Base-by-base conservation (phyloP, 2,329 filamentous ascomycete genomes). In the Aspergillus tubingensis region DNA sequence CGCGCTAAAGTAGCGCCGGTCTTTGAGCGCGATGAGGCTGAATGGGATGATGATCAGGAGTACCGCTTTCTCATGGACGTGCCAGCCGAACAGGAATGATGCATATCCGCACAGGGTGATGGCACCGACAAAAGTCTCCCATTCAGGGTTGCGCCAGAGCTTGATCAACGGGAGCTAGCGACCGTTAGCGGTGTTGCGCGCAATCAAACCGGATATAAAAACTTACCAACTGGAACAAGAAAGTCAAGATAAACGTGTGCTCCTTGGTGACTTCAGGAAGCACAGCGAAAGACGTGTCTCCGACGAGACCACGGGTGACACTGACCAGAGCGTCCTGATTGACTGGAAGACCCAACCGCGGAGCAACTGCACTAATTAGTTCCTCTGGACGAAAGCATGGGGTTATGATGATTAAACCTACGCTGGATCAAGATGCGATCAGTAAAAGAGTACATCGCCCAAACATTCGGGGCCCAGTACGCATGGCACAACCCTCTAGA, bases 21-120 rank as follows among this genome's bases (percentile, higher is more conserved):
- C 93, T 74, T 90, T 90, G 54, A 98, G 85, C 0, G 94, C 93
- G 62, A 98, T 89, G 62, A 99, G 84, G 68, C 91, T 96, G 81
- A 98, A 98, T 0, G 95, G 95, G 52, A 98, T 91, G 66, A 99
- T 92, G 72, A 98, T 90, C 19, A 98, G 85, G 21, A 99, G 84
- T 59, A 99, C 91, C 1, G 95, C 95, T 77, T 99, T 99, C 74
- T 99, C 95, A 70, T 99, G 95, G 8, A 99, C 95, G 72, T 99
- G 95, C 92, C 94, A 99, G 59, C 95, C 94, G 69, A 98, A 98
- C 8, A 99, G 83, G 79, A 99, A 99, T 0, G 94, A 97, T 0
- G 94, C 91, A 73, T 97, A 99, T 60, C 91, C 95, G 72, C 95
- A 98, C 15, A 98, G 86, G 0, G 94, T 97, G 48, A 96, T 85